These are phyloP conservation scores for Paraphoma sp. DNA, from an alignment of 2,329 filamentous ascomycete genomes.

Conservation along the genomic window DNA sequence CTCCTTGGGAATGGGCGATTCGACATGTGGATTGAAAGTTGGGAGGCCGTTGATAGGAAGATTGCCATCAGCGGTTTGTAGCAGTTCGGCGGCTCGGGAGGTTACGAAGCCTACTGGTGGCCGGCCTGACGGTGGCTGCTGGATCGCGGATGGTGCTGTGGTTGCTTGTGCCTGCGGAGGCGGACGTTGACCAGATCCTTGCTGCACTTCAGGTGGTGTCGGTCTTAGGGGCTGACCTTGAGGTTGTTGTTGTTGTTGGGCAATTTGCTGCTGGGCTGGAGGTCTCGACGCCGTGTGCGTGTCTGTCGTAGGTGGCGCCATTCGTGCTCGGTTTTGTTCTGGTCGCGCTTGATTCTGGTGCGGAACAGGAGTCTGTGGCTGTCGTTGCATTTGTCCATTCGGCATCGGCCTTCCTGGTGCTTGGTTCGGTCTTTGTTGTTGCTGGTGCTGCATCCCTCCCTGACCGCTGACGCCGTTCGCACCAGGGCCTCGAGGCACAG, in stretches of 20 bases:
- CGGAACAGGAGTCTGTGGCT: slow-evolving; percentile 33
- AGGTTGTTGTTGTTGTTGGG: slow-evolving; percentile 24
- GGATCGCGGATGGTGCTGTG: slow-evolving; percentile 17
- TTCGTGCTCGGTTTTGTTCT: slow-evolving; percentile 27
- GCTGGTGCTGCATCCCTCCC: slow-evolving; percentile 22
- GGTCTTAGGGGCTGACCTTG: slow-evolving; percentile 23
- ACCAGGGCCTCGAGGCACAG: slow-evolving; percentile 28
- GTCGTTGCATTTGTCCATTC: slow-evolving; percentile 34
- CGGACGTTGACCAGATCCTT: slow-evolving; percentile 19
- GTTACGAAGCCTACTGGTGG: slow-evolving; percentile 55
- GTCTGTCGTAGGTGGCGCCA: slow-evolving; percentile 30
- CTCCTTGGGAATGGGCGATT: slow-evolving; percentile 74
- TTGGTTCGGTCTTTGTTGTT: slow-evolving; percentile 35
- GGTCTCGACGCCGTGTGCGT: slow-evolving; percentile 25
- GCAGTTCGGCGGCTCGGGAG: slow-evolving; percentile 51
- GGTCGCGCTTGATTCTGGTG: slow-evolving; percentile 29
- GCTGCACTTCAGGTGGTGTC: slow-evolving; percentile 34
- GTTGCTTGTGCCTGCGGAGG: slow-evolving; percentile 16
- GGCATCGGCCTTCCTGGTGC: slow-evolving; percentile 23
- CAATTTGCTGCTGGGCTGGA: slow-evolving; percentile 20
- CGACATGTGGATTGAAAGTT: slow-evolving; percentile 57
- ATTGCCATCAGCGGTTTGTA: slow-evolving; percentile 43
- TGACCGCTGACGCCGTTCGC: slow-evolving; percentile 29
- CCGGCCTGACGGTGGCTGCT: slow-evolving; percentile 23
- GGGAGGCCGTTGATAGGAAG: slow-evolving; percentile 41